Conservation (phyloP, 2,329 filamentous ascomycete genomes). For the Claviceps purpurea region DNA sequence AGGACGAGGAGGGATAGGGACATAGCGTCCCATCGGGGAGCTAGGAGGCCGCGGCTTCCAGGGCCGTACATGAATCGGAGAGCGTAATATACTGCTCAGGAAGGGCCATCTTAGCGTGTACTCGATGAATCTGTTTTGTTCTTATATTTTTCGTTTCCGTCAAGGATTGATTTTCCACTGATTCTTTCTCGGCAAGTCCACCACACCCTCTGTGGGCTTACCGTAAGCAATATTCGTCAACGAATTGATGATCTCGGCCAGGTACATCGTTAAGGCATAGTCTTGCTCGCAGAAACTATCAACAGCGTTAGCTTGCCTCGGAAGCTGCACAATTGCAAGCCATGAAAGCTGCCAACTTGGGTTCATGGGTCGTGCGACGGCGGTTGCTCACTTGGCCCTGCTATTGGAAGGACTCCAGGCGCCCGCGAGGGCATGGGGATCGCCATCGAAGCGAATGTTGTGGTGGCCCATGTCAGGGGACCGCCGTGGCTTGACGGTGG, state of each 20-base stretch:
- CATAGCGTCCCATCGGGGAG: constrained; percentile 25
- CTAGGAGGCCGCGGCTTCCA: constrained; percentile 17
- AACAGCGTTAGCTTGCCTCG: neutral
- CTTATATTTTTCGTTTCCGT: neutral
- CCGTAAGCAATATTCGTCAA: constrained; percentile 26
- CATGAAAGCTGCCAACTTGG: too few species aligned
- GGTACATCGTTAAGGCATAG: constrained; percentile 27
- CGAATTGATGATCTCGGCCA: constrained; percentile 32
- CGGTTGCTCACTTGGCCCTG: constrained; percentile 20
- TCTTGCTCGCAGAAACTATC: constrained; percentile 33
- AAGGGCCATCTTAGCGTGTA: neutral
- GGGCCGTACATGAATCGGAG: constrained; percentile 23
- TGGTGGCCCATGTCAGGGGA: constrained; percentile 18
- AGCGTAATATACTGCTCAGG: constrained; percentile 26
- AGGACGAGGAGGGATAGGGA: constrained; percentile 26
- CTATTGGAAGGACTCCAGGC: constrained; percentile 27
- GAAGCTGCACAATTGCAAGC: too few species aligned
- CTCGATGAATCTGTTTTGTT: neutral
- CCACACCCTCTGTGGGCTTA: constrained; percentile 17
- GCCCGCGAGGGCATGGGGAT: constrained; percentile 19
- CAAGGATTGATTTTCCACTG: too few species aligned
- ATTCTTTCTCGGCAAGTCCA: constrained; percentile 18
- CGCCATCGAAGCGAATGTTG: constrained; percentile 22
- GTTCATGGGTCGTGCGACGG: too few species aligned
- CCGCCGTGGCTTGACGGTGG: neutral